phyloP scores from a whole-genome alignment of 441 rosid species.

The Jatropha podagrica region DNA sequence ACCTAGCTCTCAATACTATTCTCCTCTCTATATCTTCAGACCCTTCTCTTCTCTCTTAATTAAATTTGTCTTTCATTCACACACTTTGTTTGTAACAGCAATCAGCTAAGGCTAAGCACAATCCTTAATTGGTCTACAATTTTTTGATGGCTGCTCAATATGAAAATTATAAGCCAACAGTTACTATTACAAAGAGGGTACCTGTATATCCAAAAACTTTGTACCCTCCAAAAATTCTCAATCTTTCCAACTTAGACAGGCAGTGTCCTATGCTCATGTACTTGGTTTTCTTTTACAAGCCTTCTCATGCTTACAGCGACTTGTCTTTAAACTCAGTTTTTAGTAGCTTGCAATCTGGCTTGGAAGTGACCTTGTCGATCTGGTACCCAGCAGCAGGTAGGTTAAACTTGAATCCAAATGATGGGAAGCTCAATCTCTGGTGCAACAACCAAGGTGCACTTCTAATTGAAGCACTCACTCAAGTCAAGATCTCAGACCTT shows the following conservation, averaged over 20 bases:
- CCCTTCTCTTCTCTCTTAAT: not conserved
- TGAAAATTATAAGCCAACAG: not conserved
- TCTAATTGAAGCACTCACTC: conserved; percentile 48
- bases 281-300: conserved; percentile 60
- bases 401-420: conserved; percentile 38
- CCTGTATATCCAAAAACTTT: conserved; percentile 18
- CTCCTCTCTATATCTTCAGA: conserved; percentile 9
- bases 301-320: conserved; percentile 26
- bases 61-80: not conserved
- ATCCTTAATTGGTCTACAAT: no score
- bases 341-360: conserved; percentile 45
- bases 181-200: conserved; percentile 8
- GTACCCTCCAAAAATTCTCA: conserved; percentile 30
- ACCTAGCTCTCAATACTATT: not conserved
- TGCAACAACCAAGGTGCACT: conserved; percentile 60
- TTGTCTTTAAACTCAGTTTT: conserved; percentile 37
- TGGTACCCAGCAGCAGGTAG: conserved; percentile 81
- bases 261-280: conserved; percentile 68
- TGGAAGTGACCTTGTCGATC: conserved; percentile 56
- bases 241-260: conserved; percentile 62
- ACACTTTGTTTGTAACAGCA: not conserved
- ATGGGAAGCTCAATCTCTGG: conserved; percentile 53
- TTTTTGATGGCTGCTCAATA: conserved; percentile 14
- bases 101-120: not conserved
- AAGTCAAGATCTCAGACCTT: conserved; percentile 47